Base-by-base conservation (phyloP, 768 basidiomycete species). In the Butyriboletus loyo region DNA sequence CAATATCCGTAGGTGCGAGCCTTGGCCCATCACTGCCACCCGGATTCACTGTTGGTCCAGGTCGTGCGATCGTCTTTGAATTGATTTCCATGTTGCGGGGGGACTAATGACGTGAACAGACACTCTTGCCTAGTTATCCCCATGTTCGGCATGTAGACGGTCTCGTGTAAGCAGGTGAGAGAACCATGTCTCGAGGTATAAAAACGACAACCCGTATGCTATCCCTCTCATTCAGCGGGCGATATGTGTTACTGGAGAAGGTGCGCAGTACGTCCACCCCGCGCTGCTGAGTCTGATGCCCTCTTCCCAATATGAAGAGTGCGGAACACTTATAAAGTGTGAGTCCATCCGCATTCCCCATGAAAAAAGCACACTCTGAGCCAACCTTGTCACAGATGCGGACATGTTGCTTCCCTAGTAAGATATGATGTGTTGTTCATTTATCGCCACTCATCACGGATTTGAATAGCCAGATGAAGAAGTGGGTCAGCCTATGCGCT, bases 171-270 rank as follows among this genome's bases (percentile, higher is more conserved):
- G 38, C 63, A 59, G 61, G 57, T 57, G 60, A 59, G 55, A 63
- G 62, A 57, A 50, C 56, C 61, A 32, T 49, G 50, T 48, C 53
- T 61, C 53, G 40, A 63, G 46, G 56, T 68, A 68, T 68, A 68
- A 69, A 68, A 67, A 56, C 54, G 51, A 56, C 32, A 30, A 32
- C 46, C 40, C 14, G 37, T 47, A 42, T 42, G 36, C 36, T 40
- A 22, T n/a, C 24, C 39, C 27, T 37, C 46, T 35, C 53, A 49
- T 30, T 55, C 55, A 49, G 53, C n/a, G 14, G 39, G 57, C 50
- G 38, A 24, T 21, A 84, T 85, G 83, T 84, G 83, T 69, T 80
- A 77, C 63, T 83, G 74, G 72, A 77, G 83, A 62, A 75, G 79
- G 83, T 83, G 57, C 72, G 81, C 62, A 19, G 40, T 38, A 30